Evolutionary conservation across 108 stramenopile species (phyloP), one percentile per base, ranked within the genome.

Genomic region (Pseudonitzschia pungens): DNA sequence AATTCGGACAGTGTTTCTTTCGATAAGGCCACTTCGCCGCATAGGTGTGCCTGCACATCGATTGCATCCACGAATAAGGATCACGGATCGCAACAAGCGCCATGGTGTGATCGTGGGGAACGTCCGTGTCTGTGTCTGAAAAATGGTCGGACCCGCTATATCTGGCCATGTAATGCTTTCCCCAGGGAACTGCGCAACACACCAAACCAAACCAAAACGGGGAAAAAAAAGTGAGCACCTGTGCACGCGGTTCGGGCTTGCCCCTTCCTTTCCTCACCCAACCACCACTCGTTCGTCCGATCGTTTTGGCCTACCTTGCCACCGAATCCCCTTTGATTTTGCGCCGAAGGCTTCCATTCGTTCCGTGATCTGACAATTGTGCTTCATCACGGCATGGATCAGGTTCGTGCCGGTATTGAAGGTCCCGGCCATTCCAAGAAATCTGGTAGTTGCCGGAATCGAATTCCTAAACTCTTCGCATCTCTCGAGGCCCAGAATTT

Each of bases 11-110:
- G 28, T 82, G 78, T 26, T 44, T 10, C 16, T 44, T 24, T 20
- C 8, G 29, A 40, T 77, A 66, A 31, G 41, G 56, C 82, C 84
- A 87, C 26, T 62, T 60, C 0, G 84, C 80, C 16, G 72, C 76
- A 69, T 88, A 88, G 0, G 55, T 65, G 59, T 80, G 73, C 62
- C 72, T 58, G 53, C 87, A 88, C 90, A 96, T 90, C 67, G 82
- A 83, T 68, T 87, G 75, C 90, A 94, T 89, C 92, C 92, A 96
- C 27, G 77, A 81, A 24, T 87, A 82, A 33, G 92, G 92, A 82
- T 96, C 92, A 64, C 93, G 93, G 28, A 96, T 81, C 31, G 89
- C 70, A 5, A 93, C 87, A n/a, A 92, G 74, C 11, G 92, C 91
- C 26, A 96, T 66, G 43, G 80, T 71, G 24, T 55, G 59, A 22